Evolutionary conservation across 208 protist genomes (phyloP).

Genomic region (Acanthamoeba culbertsoni): DNA sequence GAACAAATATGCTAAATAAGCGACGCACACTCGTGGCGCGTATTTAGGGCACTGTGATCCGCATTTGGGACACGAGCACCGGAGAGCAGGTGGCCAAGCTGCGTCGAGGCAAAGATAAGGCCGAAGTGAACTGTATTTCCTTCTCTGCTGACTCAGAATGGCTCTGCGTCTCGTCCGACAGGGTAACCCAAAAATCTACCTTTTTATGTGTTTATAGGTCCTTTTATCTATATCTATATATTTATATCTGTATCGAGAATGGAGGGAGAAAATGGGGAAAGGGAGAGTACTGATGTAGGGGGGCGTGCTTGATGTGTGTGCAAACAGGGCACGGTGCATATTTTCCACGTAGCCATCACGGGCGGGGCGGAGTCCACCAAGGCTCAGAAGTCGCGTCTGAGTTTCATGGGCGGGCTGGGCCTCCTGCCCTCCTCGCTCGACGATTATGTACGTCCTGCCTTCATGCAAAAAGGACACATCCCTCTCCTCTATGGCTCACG

Average conservation of each 20-base stretch:
- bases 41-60: constrained; percentile 87
- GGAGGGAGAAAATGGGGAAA: no score
- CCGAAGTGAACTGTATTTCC: constrained; percentile 80
- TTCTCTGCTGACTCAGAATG: constrained; percentile 80
- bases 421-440: neutral
- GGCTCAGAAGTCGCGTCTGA: constrained; percentile 27
- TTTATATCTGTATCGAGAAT: no score
- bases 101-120: constrained; percentile 84
- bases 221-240: no score
- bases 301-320: no score
- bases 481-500: no score
- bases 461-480: neutral
- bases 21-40: neutral
- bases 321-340: constrained; percentile 85
- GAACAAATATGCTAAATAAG: neutral
- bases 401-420: constrained; percentile 16
- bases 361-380: neutral
- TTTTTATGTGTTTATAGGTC: no score
- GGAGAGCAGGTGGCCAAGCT: constrained; percentile 84
- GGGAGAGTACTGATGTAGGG: no score
- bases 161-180: constrained; percentile 81
- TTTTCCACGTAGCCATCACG: constrained; percentile 87
- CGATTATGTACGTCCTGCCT: neutral
- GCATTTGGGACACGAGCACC: constrained; percentile 88
- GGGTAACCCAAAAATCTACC: neutral